A percentile compares a stretch with the other conserved stretches of the same genome.
Conservation (phyloP, 768 basidiomycete species). For the Xerocomus brunneocitrinus region DNA sequence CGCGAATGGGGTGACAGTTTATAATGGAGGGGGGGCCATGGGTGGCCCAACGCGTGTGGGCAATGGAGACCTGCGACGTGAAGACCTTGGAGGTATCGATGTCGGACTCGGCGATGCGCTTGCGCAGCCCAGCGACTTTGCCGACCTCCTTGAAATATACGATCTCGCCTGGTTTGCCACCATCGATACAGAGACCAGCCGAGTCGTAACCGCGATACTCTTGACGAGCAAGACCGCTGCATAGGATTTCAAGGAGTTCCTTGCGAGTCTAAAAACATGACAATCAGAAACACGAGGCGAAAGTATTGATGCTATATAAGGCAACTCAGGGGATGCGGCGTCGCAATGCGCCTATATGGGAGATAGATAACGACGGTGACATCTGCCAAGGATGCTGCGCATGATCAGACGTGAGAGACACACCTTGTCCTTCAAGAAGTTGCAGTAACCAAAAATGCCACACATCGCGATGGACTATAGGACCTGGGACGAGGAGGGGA, state of each 20-base stretch:
- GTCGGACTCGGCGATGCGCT: conserved; percentile 71
- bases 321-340: conserved; percentile 6
- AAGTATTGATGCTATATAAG: conserved; percentile 15
- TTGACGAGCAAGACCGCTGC: conserved; percentile 86
- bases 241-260: conserved; percentile 86
- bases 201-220: conserved; percentile 99
- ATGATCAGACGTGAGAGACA: conserved; percentile 19
- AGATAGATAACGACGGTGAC: neutral
- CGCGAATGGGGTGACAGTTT: conserved; percentile 95
- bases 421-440: conserved; percentile 91
- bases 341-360: conserved; percentile 9
- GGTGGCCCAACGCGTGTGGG: conserved; percentile 99
- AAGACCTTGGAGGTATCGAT: conserved; percentile 74
- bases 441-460: conserved; percentile 97
- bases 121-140: conserved; percentile 90
- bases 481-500: neutral
- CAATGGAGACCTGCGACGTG: conserved; percentile 90
- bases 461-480: conserved; percentile 51
- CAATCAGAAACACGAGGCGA: conserved; percentile 10
- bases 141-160: conserved; percentile 96
- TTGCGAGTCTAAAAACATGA: conserved; percentile 62
- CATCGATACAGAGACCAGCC: conserved; percentile 87
- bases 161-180: conserved; percentile 73
- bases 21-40: conserved; percentile 83
- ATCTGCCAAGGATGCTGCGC: neutral